These are phyloP conservation scores for Rutstroemia sydowiana DNA, from an alignment of 2,329 filamentous ascomycete species.

Conservation along the genomic window DNA sequence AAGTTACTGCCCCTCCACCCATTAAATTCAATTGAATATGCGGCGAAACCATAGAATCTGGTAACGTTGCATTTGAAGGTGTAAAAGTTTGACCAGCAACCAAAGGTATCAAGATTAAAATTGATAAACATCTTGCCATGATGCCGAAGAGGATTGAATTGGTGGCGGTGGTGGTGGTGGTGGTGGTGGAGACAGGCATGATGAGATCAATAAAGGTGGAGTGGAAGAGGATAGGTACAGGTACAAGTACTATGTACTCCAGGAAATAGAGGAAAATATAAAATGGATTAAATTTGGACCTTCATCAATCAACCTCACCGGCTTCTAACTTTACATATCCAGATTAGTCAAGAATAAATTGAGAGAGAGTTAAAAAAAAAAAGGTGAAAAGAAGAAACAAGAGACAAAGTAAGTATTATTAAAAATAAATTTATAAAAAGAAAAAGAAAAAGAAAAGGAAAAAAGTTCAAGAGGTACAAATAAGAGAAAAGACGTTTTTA, in stretches of 20 bases:
- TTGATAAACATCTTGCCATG: conserved; percentile 15
- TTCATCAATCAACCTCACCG: too few relatives aligned
- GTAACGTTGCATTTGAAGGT: conserved; percentile 24
- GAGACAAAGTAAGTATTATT: not conserved
- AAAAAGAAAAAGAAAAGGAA: not conserved
- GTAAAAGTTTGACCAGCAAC: conserved; percentile 17
- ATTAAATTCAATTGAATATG: conserved; percentile 15
- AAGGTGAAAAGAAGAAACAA: not conserved
- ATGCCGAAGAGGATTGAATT: conserved; percentile 11
- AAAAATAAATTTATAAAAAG: not conserved
- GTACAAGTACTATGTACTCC: too few relatives aligned
- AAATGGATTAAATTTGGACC: too few relatives aligned
- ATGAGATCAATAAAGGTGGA: too few relatives aligned
- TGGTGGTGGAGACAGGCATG: too few relatives aligned
- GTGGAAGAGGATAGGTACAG: too few relatives aligned
- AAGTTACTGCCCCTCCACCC: conserved; percentile 8
- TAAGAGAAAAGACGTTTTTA: not conserved
- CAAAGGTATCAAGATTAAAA: conserved; percentile 15
- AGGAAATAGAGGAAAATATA: too few relatives aligned
- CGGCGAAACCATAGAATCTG: conserved; percentile 13
- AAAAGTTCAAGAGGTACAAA: not conserved
- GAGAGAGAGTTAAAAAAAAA: not conserved
- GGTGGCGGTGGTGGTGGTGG: conserved; percentile 12
- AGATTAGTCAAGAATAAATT: conserved; percentile 1
- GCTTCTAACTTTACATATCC: too few relatives aligned